A percentile compares a stretch with the other conserved stretches of the same genome.
Evolutionary conservation across 169 alveolate genomes (phyloP).

Genomic region (Hammondia hammondi): DNA sequence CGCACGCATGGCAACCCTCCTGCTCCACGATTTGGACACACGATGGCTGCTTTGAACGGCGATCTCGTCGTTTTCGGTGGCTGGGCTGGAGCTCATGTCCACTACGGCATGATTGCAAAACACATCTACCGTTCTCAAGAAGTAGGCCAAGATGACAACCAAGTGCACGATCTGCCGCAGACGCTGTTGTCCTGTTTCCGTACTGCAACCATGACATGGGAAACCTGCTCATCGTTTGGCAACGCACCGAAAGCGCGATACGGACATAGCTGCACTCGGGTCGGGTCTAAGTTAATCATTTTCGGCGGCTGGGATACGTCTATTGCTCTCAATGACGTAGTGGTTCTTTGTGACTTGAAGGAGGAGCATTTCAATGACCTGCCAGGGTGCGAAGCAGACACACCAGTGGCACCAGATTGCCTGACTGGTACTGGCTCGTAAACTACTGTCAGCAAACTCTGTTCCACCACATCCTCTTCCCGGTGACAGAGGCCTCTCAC

Average conservation of each 20-base stretch:
- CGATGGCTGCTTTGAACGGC: background rate
- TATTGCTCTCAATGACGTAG: slow-evolving; percentile 1
- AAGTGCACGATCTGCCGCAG: background rate
- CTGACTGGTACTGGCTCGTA: too few relatives aligned
- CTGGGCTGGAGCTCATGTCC: background rate
- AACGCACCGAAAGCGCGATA: slow-evolving; percentile 29
- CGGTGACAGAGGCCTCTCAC: background rate
- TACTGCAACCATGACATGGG: slow-evolving; percentile 18
- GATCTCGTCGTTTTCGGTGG: slow-evolving; percentile 21
- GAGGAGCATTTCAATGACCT: background rate
- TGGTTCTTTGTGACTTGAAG: slow-evolving; percentile 3
- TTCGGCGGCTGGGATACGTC: slow-evolving; percentile 37
- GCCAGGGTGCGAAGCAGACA: background rate
- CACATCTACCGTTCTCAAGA: background rate
- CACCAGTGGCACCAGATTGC: too few relatives aligned
- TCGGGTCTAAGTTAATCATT: background rate
- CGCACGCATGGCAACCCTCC: slow-evolving; percentile 26
- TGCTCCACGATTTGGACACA: slow-evolving; percentile 18
- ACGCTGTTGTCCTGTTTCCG: background rate
- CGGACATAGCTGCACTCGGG: slow-evolving; percentile 3
- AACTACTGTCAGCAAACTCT: background rate
- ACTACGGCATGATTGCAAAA: background rate
- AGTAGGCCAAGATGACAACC: background rate
- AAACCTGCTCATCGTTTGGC: background rate
- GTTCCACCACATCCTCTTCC: background rate